phyloP scores from a whole-genome alignment of 306 rosid species.

The Begonia loranthoides region DNA sequence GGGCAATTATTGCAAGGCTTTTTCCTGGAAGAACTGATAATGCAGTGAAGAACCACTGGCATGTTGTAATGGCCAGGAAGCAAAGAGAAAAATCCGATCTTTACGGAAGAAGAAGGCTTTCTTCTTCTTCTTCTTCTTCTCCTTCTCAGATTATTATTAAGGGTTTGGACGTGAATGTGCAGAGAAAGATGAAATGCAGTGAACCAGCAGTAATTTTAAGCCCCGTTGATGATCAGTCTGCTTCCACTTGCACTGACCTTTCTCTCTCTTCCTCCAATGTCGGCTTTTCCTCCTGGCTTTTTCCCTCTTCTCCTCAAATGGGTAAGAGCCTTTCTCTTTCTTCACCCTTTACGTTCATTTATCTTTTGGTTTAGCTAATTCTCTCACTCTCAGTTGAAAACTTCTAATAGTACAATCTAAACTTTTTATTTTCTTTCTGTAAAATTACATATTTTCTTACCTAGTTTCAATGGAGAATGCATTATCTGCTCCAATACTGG shows the following conservation, averaged over 20 bases:
- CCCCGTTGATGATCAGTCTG: conserved; percentile 32
- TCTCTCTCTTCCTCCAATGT: conserved; percentile 38
- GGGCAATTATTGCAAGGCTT: conserved; percentile 79
- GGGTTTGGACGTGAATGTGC: conserved; percentile 13
- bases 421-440: too few species aligned
- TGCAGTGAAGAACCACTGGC: conserved; percentile 95
- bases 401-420: too few species aligned
- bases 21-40: conserved; percentile 93
- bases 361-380: too few species aligned
- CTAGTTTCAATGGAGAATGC: too few species aligned
- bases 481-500: not conserved
- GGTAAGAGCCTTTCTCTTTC: not conserved
- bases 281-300: conserved; percentile 2
- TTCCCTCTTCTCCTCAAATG: not conserved
- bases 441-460: too few species aligned
- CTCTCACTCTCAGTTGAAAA: too few species aligned
- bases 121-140: conserved; percentile 13
- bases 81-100: conserved; percentile 45
- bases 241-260: conserved; percentile 52
- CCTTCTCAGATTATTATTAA: not conserved
- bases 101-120: conserved; percentile 43
- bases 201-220: conserved; percentile 42
- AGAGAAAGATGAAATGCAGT: conserved; percentile 26
- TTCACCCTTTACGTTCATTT: too few species aligned
- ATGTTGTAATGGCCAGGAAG: conserved; percentile 77